phyloP scores from a whole-genome alignment of 2,329 filamentous ascomycete genomes.

The Akanthomyces muscarius region DNA sequence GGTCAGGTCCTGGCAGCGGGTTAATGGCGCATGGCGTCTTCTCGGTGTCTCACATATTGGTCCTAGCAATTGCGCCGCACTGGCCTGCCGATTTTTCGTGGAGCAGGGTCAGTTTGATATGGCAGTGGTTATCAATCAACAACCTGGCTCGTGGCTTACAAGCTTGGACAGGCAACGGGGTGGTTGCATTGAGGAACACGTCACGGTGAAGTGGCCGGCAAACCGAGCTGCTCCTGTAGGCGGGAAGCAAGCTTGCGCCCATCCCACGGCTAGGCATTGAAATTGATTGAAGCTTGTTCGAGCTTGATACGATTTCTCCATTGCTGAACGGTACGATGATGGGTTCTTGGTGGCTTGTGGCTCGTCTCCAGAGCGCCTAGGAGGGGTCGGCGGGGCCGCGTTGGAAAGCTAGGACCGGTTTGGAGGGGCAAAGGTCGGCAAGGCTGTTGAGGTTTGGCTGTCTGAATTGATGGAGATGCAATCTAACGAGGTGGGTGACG shows the following conservation, averaged over 20 bases:
- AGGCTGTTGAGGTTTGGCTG: not conserved
- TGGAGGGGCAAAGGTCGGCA: not conserved
- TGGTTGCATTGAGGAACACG: not conserved
- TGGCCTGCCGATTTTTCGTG: not conserved
- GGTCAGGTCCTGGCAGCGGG: not conserved
- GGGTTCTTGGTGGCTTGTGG: not conserved
- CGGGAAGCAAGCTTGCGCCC: not conserved
- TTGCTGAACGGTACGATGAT: not conserved
- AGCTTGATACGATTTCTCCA: not conserved
- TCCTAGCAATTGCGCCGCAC: not conserved
- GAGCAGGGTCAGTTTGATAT: not conserved
- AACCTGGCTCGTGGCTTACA: not conserved
- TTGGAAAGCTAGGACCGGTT: not conserved
- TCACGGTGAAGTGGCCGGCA: not conserved
- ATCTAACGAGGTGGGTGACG: not conserved
- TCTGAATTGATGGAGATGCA: not conserved
- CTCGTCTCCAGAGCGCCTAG: not conserved
- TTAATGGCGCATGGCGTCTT: slow-evolving; percentile 3
- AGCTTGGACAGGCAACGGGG: not conserved
- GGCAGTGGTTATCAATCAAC: not conserved
- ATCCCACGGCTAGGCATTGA: not conserved
- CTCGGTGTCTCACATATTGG: not conserved
- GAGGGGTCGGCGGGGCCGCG: not conserved
- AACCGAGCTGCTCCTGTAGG: not conserved
- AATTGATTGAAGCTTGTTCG: not conserved